Base-by-base conservation (phyloP, 345 rosid genomes). In the Atalantia buxifolia region DNA sequence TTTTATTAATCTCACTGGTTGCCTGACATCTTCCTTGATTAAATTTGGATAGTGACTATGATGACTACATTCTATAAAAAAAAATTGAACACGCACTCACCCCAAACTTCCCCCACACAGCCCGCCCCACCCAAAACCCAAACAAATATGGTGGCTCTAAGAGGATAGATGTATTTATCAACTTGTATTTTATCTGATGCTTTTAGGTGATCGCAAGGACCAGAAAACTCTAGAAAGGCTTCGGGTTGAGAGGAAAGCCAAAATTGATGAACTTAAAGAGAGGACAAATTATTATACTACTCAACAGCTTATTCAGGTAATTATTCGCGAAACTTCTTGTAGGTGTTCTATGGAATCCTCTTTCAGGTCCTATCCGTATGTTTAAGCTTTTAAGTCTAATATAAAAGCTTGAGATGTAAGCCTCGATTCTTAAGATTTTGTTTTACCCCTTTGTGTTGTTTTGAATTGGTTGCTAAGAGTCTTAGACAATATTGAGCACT, bases 251-350 rank as follows among this genome's bases (percentile, higher is more conserved):
- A 89, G 97, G 86, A 88, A 91, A 86, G 92, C 87, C 9, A 96
- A 92, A 86, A 94, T 96, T 67, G 90, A 96, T 71, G 99, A 92
- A 83, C 97, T 96, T 76, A 96, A 96, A 81, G 99, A 96, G 87
- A 89, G 83, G 83, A 96, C 97, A 74, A 96, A 96, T 84, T 94
- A 92, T 83, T 94, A 96, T 80, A 85, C 88, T 55, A 96, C 97
- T 6, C 98, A 96, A 65, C 97, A 91, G 81, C 92, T 96, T 80
- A 96, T 96, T 87, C 95, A 96, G 98, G 99, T 96, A 35, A 22
- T 21, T 9, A 33, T 66, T 35, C 1, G 12, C 7, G 13, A 66
- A 65, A 24, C 33, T 64, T 76, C 16, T 56, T 36, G 50, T 22
- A 14, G 66, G 21, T 22, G 9, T 53, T 9, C 35, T 40, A 22